phyloP scores from a whole-genome alignment of 306 rosid genomes.

The Dalbergia cochinchinensis region DNA sequence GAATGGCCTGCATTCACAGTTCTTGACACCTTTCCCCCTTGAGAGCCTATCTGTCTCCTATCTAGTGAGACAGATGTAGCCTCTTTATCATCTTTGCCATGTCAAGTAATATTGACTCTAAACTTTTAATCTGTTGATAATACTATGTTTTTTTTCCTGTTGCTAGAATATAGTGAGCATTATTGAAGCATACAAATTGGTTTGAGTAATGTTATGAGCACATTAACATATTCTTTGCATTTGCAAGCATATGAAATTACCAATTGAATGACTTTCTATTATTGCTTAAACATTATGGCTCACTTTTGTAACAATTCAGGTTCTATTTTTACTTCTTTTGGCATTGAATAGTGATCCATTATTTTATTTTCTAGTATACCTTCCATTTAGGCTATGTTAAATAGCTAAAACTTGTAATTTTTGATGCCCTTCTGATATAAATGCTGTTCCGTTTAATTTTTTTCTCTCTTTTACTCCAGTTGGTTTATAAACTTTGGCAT shows the following conservation, averaged over 20 bases:
- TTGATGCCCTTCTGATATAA: slow-evolving; percentile 7
- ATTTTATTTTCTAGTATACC: slow-evolving; percentile 13
- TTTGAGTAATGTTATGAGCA: slow-evolving; percentile 33
- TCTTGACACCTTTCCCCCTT: not conserved
- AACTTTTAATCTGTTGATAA: not conserved
- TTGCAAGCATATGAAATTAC: slow-evolving; percentile 7
- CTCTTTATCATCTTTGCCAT: not conserved
- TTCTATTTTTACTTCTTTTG: slow-evolving; percentile 33
- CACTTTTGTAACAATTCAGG: slow-evolving; percentile 20
- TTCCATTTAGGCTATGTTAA: slow-evolving; percentile 28
- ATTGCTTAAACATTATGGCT: slow-evolving; percentile 30
- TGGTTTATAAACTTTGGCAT: slow-evolving; percentile 27
- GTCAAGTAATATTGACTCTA: not conserved
- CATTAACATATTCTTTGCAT: slow-evolving; percentile 16
- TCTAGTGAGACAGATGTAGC: slow-evolving; percentile 7
- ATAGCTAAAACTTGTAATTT: slow-evolving; percentile 13
- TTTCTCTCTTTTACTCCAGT: not conserved
- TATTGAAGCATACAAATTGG: slow-evolving; percentile 9
- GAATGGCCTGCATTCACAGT: not conserved
- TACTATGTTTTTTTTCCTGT: not conserved
- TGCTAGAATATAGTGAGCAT: not conserved
- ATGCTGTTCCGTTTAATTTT: slow-evolving; percentile 14
- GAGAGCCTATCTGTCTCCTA: slow-evolving; percentile 31
- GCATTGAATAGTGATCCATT: slow-evolving; percentile 11
- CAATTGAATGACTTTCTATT: not conserved